These are phyloP conservation scores for Globisporangium abappressorium DNA, from an alignment of 352 stramenopile genomes.

Conservation along the genomic window DNA sequence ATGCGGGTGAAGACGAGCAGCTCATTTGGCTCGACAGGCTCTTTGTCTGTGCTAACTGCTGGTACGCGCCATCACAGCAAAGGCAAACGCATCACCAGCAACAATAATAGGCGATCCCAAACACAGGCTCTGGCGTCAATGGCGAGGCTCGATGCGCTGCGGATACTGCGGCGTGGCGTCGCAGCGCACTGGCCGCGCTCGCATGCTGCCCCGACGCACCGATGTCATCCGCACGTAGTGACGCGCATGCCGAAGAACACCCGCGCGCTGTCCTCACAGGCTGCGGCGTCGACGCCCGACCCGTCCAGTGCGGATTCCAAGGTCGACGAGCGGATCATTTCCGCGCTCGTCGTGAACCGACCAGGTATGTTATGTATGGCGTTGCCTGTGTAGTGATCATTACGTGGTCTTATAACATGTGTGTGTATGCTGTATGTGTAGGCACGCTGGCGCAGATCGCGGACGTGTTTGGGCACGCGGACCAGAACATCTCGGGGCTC, in stretches of 20 bases:
- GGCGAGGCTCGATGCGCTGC: neutral
- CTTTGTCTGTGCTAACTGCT: too few species aligned
- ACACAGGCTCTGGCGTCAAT: neutral
- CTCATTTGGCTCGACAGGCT: too few species aligned
- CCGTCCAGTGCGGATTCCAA: neutral
- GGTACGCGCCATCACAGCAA: too few species aligned
- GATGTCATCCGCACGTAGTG: neutral
- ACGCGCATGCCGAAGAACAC: neutral
- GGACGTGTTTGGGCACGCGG: conserved; percentile 62
- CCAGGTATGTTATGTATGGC: conserved; percentile 25
- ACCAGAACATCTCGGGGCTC: conserved; percentile 75
- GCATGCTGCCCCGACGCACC: neutral
- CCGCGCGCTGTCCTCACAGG: neutral
- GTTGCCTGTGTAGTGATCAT: neutral
- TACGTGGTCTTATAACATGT: neutral
- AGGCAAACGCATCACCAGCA: too few species aligned
- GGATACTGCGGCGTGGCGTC: neutral
- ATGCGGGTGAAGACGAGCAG: too few species aligned
- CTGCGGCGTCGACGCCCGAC: neutral
- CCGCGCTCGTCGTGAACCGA: conserved; percentile 67
- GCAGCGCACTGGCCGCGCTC: neutral
- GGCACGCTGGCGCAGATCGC: conserved; percentile 67
- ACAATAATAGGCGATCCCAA: neutral
- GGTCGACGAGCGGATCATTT: conserved; percentile 68
- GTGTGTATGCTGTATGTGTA: conserved; percentile 2